Evolutionary conservation across 2,329 filamentous ascomycete species (phyloP).

Genomic region (Cladosporium cucumerinum): DNA sequence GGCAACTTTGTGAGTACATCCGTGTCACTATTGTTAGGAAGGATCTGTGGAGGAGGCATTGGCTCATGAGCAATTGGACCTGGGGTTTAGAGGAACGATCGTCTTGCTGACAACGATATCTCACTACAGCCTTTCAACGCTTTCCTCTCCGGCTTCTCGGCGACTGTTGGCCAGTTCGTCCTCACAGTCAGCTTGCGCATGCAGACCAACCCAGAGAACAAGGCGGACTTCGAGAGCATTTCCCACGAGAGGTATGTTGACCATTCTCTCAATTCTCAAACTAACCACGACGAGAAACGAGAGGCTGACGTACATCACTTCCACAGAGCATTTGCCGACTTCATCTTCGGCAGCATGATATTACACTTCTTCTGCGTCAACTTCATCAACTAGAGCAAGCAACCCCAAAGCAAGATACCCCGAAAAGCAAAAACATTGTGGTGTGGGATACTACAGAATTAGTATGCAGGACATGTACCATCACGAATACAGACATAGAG

Average conservation of each 20-base stretch:
- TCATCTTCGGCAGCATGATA: slow-evolving; percentile 88
- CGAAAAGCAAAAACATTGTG: neutral
- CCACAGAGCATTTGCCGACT: slow-evolving; percentile 88
- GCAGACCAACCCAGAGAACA: slow-evolving; percentile 83
- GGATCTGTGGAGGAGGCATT: neutral
- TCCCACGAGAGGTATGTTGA: slow-evolving; percentile 71
- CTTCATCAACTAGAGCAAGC: slow-evolving; percentile 80
- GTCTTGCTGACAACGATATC: neutral
- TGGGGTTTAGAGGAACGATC: neutral
- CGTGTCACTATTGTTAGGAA: neutral
- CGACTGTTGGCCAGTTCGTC: slow-evolving; percentile 95
- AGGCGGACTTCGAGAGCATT: slow-evolving; percentile 69
- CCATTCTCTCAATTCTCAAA: too few species aligned
- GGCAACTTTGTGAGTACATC: slow-evolving; percentile 75
- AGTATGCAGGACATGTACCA: slow-evolving; percentile 6
- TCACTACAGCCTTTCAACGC: slow-evolving; percentile 85
- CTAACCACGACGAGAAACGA: neutral
- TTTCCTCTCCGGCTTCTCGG: slow-evolving; percentile 90
- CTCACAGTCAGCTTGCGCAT: slow-evolving; percentile 87
- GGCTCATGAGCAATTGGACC: neutral
- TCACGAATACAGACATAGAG: slow-evolving; percentile 8
- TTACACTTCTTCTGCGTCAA: slow-evolving; percentile 99
- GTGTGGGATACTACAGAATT: neutral
- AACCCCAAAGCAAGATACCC: neutral
- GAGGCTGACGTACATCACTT: neutral